Evolutionary conservation across 768 basidiomycete species (phyloP).

Genomic region (Leccinum subgranulosum): DNA sequence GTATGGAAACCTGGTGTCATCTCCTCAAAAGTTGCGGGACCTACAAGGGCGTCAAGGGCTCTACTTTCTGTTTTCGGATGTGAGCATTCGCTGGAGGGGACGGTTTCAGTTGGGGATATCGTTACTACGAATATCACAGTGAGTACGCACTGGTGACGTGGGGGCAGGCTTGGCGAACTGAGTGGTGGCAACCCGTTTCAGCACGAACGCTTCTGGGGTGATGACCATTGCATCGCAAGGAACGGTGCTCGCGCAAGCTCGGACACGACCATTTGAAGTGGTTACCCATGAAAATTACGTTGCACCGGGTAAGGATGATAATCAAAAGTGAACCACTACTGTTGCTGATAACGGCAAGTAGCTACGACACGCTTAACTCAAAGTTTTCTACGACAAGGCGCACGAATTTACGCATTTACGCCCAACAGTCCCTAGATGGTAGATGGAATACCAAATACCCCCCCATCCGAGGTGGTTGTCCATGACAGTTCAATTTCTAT

Average conservation of each 20-base stretch:
- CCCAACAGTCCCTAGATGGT: conserved; percentile 34
- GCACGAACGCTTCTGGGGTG: conserved; percentile 47
- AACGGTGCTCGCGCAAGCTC: conserved; percentile 64
- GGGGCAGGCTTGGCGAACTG: conserved; percentile 7
- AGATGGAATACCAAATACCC: conserved; percentile 13
- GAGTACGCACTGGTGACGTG: conserved; percentile 33
- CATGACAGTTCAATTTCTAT: conserved; percentile 11
- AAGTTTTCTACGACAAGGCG: conserved; percentile 56
- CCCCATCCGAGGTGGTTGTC: conserved; percentile 14
- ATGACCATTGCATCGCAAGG: conserved; percentile 56
- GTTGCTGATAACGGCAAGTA: conserved; percentile 24
- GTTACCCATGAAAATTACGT: conserved; percentile 68
- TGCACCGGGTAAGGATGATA: conserved; percentile 63
- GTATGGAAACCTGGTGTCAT: conserved; percentile 84
- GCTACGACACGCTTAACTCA: conserved; percentile 53
- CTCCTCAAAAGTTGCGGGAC: conserved; percentile 76
- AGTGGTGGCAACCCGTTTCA: conserved; percentile 25
- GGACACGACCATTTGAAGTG: conserved; percentile 77
- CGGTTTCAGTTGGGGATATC: conserved; percentile 72
- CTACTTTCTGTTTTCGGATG: conserved; percentile 90
- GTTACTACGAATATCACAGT: conserved; percentile 74
- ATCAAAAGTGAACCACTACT: conserved; percentile 14
- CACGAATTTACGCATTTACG: conserved; percentile 53
- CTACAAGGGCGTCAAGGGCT: conserved; percentile 77
- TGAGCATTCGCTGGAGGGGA: conserved; percentile 78